Base-by-base conservation (phyloP, 2,329 filamentous ascomycete genomes). In the Diaporthe sp. region DNA sequence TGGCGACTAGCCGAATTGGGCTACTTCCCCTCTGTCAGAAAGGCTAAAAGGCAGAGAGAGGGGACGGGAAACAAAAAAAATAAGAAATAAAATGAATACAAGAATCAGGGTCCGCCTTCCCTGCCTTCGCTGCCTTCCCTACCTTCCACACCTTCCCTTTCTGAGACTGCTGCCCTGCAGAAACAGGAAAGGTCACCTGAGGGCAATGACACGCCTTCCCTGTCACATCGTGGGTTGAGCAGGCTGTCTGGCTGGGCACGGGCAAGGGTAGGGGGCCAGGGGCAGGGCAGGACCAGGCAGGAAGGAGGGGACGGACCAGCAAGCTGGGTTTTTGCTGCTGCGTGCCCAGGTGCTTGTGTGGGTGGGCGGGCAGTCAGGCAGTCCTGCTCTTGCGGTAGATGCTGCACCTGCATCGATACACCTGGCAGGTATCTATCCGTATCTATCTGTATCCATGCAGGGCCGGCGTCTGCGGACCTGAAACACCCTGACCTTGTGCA, bases 251-350 rank as follows among this genome's bases (percentile, higher is more conserved):
- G 49, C 15, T 70, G 65, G 65, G 65, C 34, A 55, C 42, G 47
- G 47, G 47, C 65, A 68, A 12, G n/a, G 65, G 47, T 3, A 12
- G 22, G 13, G 47, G 3, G 47, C 61, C 20, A 68, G 31, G 49
- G 65, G 10, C 47, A 39, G 34, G 49, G 65, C 49, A 42, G 65
- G 34, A 28, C 65, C 22, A 70, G 65, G 65, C 65, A 70, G 42
- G 65, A 70, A 55, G 65, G 65, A 70, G 65, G 65, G 65, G 65
- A 42, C 65, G 65, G 39, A 49, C 65, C 65, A 53, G 65, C 47
- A 70, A 42, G 65, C 49, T 70, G 65, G 65, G 65, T 70, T 70
- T 60, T 60, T 60, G 47, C 49, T 51, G 42, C 42, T 61, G 57
- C 17, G 57, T 44, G 37, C 28, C 10, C 20, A 22, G 28, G 28